A percentile compares a stretch with the other conserved stretches of the same genome.
phyloP scores from a whole-genome alignment of 148 eudicot genomes.

The Heliosperma pusillum region DNA sequence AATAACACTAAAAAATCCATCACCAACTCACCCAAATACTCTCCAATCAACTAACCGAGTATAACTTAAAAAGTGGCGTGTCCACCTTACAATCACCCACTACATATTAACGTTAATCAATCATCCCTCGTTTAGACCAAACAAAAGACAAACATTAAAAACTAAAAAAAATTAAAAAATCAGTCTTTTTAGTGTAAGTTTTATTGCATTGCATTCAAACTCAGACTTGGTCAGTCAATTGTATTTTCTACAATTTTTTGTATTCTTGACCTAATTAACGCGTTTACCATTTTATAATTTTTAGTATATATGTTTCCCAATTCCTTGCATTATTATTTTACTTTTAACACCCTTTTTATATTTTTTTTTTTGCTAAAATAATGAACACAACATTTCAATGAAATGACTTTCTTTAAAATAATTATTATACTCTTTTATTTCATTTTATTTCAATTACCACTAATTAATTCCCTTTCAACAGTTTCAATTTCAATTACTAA shows the following conservation, averaged over 20 bases:
- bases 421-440: constrained; percentile 21
- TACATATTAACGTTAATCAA: background rate
- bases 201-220: constrained; percentile 18
- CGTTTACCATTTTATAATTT: background rate
- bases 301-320: background rate
- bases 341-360: background rate
- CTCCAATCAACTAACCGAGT: background rate
- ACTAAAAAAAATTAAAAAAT: background rate
- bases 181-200: background rate
- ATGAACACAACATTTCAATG: constrained; percentile 21
- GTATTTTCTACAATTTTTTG: background rate
- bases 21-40: constrained; percentile 1
- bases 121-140: background rate
- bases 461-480: constrained; percentile 51
- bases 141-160: background rate
- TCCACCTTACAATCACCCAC: background rate
- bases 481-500: constrained; percentile 47
- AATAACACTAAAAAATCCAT: no score
- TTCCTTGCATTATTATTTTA: background rate
- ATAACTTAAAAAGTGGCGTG: constrained; percentile 17
- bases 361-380: no score
- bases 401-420: constrained; percentile 30
- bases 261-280: background rate
- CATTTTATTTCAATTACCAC: constrained; percentile 16
- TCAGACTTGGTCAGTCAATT: constrained; percentile 20